phyloP scores from a whole-genome alignment of 176 grass and related monocot species.

The Tillandsia leiboldiana region DNA sequence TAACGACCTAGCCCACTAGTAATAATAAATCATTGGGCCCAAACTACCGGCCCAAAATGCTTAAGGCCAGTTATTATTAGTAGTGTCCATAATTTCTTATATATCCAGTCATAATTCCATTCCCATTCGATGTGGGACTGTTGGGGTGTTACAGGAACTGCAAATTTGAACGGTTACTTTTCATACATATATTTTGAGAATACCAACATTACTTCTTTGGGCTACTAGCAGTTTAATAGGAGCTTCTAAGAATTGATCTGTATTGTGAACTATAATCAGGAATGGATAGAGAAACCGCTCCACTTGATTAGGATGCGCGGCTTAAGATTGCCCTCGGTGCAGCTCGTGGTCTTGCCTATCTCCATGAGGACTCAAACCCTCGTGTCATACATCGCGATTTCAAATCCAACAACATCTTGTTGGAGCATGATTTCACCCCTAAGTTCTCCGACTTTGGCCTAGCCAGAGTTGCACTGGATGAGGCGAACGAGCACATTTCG shows the following conservation, averaged over 20 bases:
- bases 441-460: conserved; percentile 96
- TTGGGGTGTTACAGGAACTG: too few relatives aligned
- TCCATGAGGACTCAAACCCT: conserved; percentile 97
- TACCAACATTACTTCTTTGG: too few relatives aligned
- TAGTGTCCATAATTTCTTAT: too few relatives aligned
- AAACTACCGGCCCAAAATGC: too few relatives aligned
- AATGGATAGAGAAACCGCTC: conserved; percentile 42
- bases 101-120: too few relatives aligned
- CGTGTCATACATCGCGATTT: conserved; percentile 99
- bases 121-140: too few relatives aligned
- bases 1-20: too few relatives aligned
- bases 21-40: too few relatives aligned
- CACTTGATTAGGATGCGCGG: conserved; percentile 75
- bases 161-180: too few relatives aligned
- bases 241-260: not conserved
- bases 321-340: conserved; percentile 88
- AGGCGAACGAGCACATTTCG: conserved; percentile 85
- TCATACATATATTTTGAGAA: too few relatives aligned
- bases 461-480: conserved; percentile 61
- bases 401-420: conserved; percentile 93
- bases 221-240: too few relatives aligned
- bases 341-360: conserved; percentile 76
- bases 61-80: too few relatives aligned
- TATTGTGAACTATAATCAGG: conserved; percentile 32
- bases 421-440: conserved; percentile 81